Evolutionary conservation across 495 filamentous ascomycete species (phyloP).

Genomic region (Pseudotulostoma volvatum): DNA sequence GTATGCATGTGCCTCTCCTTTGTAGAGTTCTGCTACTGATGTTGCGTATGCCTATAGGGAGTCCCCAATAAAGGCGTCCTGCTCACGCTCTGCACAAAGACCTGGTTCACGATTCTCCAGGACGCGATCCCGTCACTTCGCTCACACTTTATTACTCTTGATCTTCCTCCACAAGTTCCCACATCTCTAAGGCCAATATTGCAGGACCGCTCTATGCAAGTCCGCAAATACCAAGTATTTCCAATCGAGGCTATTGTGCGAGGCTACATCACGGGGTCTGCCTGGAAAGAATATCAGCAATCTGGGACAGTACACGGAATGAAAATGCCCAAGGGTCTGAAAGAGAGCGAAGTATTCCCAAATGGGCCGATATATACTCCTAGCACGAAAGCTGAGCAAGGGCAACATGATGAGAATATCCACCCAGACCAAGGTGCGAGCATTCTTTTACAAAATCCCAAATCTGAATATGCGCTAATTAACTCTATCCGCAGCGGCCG

Average conservation of each 20-base stretch:
- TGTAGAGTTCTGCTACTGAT: not conserved
- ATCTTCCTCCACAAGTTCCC: slow-evolving; percentile 40
- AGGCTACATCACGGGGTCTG: slow-evolving; percentile 86
- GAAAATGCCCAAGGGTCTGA: slow-evolving; percentile 44
- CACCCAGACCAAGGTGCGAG: slow-evolving; percentile 43
- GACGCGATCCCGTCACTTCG: slow-evolving; percentile 47
- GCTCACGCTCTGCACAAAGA: slow-evolving; percentile 64
- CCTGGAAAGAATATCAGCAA: slow-evolving; percentile 68
- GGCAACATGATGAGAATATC: slow-evolving; percentile 85
- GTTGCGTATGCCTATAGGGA: slow-evolving; percentile 32
- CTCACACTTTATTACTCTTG: slow-evolving; percentile 61
- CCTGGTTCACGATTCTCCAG: slow-evolving; percentile 70
- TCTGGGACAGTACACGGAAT: slow-evolving; percentile 72
- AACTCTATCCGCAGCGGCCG: slow-evolving; percentile 25
- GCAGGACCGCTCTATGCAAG: slow-evolving; percentile 63
- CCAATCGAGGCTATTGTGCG: slow-evolving; percentile 87
- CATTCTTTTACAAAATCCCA: slow-evolving; percentile 3
- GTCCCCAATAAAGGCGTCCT: slow-evolving; percentile 71
- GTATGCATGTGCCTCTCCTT: slow-evolving; percentile 20
- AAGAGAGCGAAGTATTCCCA: slow-evolving; percentile 57
- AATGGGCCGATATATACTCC: slow-evolving; percentile 69
- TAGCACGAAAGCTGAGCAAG: slow-evolving; percentile 74
- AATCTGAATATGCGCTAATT: slow-evolving; percentile 4
- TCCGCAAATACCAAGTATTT: slow-evolving; percentile 60
- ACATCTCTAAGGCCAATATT: slow-evolving; percentile 34